These are phyloP conservation scores for Skeletonema potamos DNA, from an alignment of 108 stramenopile species.

Conservation along the genomic window DNA sequence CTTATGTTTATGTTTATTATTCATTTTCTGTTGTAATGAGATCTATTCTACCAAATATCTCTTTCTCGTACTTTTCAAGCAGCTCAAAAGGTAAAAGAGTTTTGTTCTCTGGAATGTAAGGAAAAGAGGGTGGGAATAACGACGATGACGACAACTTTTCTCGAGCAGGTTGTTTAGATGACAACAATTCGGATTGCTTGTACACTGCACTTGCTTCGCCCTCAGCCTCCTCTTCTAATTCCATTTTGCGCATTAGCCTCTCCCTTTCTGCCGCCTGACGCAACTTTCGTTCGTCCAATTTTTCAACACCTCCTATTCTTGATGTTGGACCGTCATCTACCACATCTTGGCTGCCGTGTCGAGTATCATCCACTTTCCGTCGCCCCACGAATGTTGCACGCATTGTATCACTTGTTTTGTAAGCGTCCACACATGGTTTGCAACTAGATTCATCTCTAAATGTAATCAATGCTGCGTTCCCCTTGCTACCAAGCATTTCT, in stretches of 20 bases:
- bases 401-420: conserved; percentile 66
- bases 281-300: conserved; percentile 54
- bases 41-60: conserved; percentile 11
- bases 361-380: conserved; percentile 55
- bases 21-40: background rate
- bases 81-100: conserved; percentile 27
- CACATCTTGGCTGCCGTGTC: background rate
- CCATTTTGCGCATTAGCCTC: conserved; percentile 64
- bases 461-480: conserved; percentile 76
- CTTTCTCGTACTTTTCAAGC: conserved; percentile 32
- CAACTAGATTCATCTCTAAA: conserved; percentile 64
- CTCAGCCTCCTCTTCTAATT: conserved; percentile 40
- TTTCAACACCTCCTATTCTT: conserved; percentile 38
- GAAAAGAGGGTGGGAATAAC: conserved; percentile 51
- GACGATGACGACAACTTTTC: conserved; percentile 1
- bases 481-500: conserved; percentile 75
- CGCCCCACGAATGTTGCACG: conserved; percentile 74
- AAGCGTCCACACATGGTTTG: conserved; percentile 70
- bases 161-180: background rate
- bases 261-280: conserved; percentile 84
- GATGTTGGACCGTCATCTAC: background rate
- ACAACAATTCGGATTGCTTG: background rate
- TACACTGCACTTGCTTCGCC: background rate
- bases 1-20: background rate
- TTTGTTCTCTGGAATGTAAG: conserved; percentile 11